Base-by-base conservation (phyloP, 768 basidiomycete species). In the Termitomyces sp. region DNA sequence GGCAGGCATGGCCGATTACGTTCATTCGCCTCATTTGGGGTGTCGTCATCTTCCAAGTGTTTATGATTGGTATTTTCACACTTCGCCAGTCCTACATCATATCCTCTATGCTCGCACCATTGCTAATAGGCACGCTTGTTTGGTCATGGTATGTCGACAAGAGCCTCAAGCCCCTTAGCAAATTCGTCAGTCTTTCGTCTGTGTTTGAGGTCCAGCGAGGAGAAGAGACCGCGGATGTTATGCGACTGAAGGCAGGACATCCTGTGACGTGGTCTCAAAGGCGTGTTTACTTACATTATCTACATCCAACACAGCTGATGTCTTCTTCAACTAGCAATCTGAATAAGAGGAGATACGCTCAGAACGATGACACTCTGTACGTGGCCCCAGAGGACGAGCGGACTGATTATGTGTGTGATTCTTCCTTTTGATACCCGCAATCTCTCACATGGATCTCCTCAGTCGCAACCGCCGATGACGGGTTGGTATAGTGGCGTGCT, bases 1-100 rank as follows among this genome's bases (percentile, higher is more conserved):
- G 97, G 2, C 94, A 98, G 74, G 97, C 95, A 1, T 98, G 97
- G 96, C 93, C 94, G 0, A 85, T 98, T 63, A 95, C 97, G 0
- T 98, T 95, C 70, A 81, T 86, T 27, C 90, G 96, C 7, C 83
- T 97, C 41, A 87, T 95, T 32, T 92, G 92, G 88, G 95, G 92
- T 46, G 82, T 98, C 56, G 68, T 96, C 68, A 91, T 96, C 54
- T 98, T 95, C 79, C 85, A 95, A 56, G 69, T 94, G 46, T 97
- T 98, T 79, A 98, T 98, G 97, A 92, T 87, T 46, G 95, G 95
- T 47, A 89, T 97, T 63, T 98, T 99, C 77, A 86, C 87, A 34
- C 69, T 81, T 16, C 70, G 75, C 20, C 75, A 80, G 61, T 77
- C 76, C 1, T 81, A 74, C 60, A 71, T 79, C 54, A 69, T 78